Conservation (phyloP, 352 stramenopile genomes). For the Phytophthora meadii region DNA sequence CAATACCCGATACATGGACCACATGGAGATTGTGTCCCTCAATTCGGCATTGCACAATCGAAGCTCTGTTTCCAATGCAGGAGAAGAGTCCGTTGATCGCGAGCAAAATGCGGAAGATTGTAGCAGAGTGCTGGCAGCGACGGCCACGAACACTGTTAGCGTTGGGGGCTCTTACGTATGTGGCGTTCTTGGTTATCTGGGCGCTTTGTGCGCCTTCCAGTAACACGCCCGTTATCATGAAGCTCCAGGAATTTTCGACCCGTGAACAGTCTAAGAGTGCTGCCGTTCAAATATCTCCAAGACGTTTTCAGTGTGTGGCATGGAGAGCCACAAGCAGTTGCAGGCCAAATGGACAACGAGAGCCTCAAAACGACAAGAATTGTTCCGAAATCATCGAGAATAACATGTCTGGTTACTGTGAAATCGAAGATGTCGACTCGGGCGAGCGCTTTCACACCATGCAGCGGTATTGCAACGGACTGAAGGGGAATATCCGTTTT, state of each 20-base stretch:
- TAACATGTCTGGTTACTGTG: conserved; percentile 40
- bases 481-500: conserved; percentile 29
- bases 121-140: neutral
- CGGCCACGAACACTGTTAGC: conserved; percentile 2
- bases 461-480: conserved; percentile 21
- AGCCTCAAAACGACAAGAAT: conserved; percentile 9
- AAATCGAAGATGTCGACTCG: conserved; percentile 22
- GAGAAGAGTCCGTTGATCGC: neutral
- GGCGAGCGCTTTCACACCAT: conserved; percentile 38
- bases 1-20: too few relatives aligned
- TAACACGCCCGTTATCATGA: neutral
- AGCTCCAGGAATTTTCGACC: neutral
- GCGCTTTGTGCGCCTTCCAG: neutral
- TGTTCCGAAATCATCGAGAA: conserved; percentile 9
- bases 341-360: conserved; percentile 9
- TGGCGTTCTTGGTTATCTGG: neutral
- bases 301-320: conserved; percentile 11
- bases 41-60: too few relatives aligned
- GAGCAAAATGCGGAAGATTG: neutral
- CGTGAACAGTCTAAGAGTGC: neutral
- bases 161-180: neutral
- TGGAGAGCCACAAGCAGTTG: conserved; percentile 25
- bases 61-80: neutral
- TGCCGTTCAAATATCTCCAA: neutral
- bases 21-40: too few relatives aligned